phyloP scores from a whole-genome alignment of 192 early-diverging fungal genomes.

The Coemansia sp. region DNA sequence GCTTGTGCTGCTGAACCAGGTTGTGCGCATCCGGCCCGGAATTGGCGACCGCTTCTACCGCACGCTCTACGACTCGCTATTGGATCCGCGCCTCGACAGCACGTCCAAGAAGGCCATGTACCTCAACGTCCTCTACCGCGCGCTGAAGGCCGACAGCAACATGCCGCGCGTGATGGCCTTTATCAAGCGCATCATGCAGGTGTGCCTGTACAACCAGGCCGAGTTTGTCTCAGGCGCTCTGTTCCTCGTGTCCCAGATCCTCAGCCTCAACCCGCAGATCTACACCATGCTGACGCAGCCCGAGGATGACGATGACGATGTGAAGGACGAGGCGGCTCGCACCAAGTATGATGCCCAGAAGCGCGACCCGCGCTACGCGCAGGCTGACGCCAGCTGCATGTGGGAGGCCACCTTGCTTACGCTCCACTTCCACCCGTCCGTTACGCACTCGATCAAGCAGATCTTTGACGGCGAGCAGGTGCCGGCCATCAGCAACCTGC shows the following conservation, averaged over 20 bases:
- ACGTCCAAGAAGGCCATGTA: constrained; percentile 92
- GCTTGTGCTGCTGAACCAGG: constrained; percentile 82
- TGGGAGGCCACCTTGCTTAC: constrained; percentile 88
- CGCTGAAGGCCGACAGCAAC: constrained; percentile 74
- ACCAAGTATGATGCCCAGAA: constrained; percentile 76
- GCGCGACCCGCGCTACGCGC: constrained; percentile 82
- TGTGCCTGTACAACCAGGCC: constrained; percentile 65
- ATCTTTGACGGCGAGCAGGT: constrained; percentile 73
- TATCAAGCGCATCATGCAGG: constrained; percentile 88
- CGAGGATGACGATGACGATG: constrained; percentile 40
- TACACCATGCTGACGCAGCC: constrained; percentile 55
- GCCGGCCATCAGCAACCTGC: constrained; percentile 66
- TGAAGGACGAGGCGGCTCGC: not conserved
- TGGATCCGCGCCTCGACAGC: constrained; percentile 74
- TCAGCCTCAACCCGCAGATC: constrained; percentile 57
- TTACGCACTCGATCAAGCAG: constrained; percentile 76
- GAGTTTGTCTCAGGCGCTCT: constrained; percentile 86
- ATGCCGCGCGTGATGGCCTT: constrained; percentile 75
- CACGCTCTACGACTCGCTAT: constrained; percentile 82
- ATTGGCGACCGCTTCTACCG: constrained; percentile 89
- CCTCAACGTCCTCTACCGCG: constrained; percentile 87
- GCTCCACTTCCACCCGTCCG: constrained; percentile 90
- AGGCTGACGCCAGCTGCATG: constrained; percentile 79
- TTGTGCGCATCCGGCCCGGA: constrained; percentile 37
- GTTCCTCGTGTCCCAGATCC: constrained; percentile 77